These are phyloP conservation scores for Puccinia coronata DNA, from an alignment of 1,284 basidiomycete species.

Conservation along the genomic window DNA sequence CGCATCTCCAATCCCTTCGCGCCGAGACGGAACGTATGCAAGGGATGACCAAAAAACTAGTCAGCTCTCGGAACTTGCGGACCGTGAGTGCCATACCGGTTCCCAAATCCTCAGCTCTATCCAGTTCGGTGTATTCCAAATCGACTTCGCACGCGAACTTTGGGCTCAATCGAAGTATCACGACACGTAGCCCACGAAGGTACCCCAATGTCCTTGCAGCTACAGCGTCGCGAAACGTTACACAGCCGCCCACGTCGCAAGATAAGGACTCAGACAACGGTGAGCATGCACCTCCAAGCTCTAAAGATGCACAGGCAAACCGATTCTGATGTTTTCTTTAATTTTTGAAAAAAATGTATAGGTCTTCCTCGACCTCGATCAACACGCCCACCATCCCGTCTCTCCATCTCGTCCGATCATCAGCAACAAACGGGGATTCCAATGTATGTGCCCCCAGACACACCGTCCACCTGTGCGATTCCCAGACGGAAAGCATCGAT, in stretches of 20 bases:
- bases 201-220: background rate
- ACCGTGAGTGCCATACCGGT: constrained; percentile 39
- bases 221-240: background rate
- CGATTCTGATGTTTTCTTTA: background rate
- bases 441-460: background rate
- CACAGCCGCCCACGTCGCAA: constrained; percentile 3
- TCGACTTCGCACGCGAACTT: background rate
- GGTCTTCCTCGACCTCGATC: constrained; percentile 13
- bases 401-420: constrained; percentile 16
- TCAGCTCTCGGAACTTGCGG: constrained; percentile 40
- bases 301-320: background rate
- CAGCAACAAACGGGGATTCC: background rate
- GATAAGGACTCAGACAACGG: constrained; percentile 10
- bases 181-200: constrained; percentile 1
- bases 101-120: constrained; percentile 22
- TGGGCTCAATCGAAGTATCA: constrained; percentile 12
- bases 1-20: constrained; percentile 34
- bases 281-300: background rate
- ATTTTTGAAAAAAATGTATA: background rate
- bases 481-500: constrained; percentile 36
- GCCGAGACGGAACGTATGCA: constrained; percentile 49
- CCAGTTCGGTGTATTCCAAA: background rate
- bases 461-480: constrained; percentile 10
- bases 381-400: constrained; percentile 34
- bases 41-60: constrained; percentile 48